Evolutionary conservation across 1,139 yeast species (phyloP), one percentile per base, ranked within the genome.

Genomic region (Casaregolazyma lundiana): DNA sequence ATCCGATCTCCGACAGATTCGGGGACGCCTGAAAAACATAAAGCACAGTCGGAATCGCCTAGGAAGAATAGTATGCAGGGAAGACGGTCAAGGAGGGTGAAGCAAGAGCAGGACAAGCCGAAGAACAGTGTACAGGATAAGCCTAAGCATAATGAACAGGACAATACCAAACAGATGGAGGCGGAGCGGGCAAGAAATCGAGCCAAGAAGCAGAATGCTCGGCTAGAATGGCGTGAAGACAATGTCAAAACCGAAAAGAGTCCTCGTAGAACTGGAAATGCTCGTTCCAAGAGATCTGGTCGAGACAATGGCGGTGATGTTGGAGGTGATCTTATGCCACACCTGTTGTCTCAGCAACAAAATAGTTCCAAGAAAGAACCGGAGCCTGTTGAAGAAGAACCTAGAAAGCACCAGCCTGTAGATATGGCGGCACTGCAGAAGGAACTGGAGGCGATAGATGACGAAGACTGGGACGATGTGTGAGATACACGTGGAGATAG

Each of bases 391-490:
- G 16, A 7, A 26, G 15, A 36, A 9, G 6, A 36, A 20, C 17
- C 39, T 4, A 20, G n/a, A 3, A 21, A 19, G n/a, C 4, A 21
- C 8, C 24, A 21, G 17, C 18, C 24, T 11, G 43, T 40, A 2
- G 43, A 40, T n/a, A 7, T 40, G 30, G 21, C 17, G 9, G 37
- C 29, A 3, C 30, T 40, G 16, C 43, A 40, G 22, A 35, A 19
- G 13, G 37, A 40, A 9, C 36, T 40, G 18, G 32, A 40, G 6
- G 35, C 43, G 7, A 26, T 40, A 15, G 30, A 18, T 21, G 38
- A 40, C 11, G 15, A 16, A 16, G 34, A 26, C 37, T 40, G 43
- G 43, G 43, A 26, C 32, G 32, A 26, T 26, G 32, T 26, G 15
- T 26, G 32, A 26, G 32, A n/a, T n/a, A n/a, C n/a, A n/a, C n/a